Base-by-base conservation (phyloP, 257 asterid species). In the Jacaranda copaia region DNA sequence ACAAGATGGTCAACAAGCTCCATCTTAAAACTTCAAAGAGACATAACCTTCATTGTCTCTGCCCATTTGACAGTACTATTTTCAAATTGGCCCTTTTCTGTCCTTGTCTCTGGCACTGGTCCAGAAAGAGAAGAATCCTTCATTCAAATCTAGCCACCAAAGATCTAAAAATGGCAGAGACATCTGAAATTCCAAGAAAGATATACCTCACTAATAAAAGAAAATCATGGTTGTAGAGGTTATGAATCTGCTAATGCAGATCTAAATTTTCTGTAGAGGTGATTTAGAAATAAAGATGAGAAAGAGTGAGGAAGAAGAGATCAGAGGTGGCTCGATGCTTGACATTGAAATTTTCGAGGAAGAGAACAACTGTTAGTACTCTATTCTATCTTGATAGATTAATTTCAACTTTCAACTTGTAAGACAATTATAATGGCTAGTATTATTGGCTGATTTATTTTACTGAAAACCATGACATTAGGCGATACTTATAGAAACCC, bases 1-100 rank as follows among this genome's bases (percentile, higher is more conserved):
- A 16, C 36, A 16, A 51, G 45, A 35, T 35, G 38, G 43, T 9
- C 13, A 14, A 39, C 46, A 15, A 65, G 38, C 8, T 19, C 25
- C 32, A 38, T 48, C 61, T 32, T 14, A 8, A 70, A 16, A 32
- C 49, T 51, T 53, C 63, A 51, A 32, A 32, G 58, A 35, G 43
- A 20, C 7, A 20, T n/a, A 38, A 14, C 45, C 57, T 15, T 48
- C 66, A 36, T 2, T 36, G 3, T 14, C 52, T 3, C 77, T 16
- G 51, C 48, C 32, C 62, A 52, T 70, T 72, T 43, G 56, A 43
- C 77, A 58, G 68, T 43, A 19, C 42, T 46, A 42, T 36, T 57
- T 42, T 58, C 66, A 25, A 25, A 25, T 25, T 8, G 62, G 67
- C 10, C 13, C 59, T 8, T 6, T 38, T 53, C 46, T 43, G 40